phyloP scores from a whole-genome alignment of 768 basidiomycete species.

The Pulveroboletus ravenelii region DNA sequence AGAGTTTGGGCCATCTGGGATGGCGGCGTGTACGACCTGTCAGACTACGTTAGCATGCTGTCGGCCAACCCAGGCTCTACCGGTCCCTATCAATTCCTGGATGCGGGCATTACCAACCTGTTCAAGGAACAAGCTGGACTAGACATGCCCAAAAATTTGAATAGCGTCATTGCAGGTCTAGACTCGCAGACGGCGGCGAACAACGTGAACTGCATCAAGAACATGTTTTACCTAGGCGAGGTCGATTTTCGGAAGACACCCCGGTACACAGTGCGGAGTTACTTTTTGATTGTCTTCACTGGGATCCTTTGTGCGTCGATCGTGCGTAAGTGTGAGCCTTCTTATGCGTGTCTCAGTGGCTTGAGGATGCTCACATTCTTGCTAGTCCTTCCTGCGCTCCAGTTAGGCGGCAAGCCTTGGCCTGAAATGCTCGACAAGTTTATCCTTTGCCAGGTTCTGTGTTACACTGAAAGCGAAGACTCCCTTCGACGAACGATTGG shows the following conservation, averaged over 20 bases:
- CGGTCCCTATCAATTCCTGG: constrained; percentile 59
- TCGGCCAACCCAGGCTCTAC: constrained; percentile 43
- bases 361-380: constrained; percentile 6
- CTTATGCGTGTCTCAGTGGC: not conserved
- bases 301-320: constrained; percentile 76
- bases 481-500: constrained; percentile 89
- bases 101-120: constrained; percentile 54
- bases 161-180: constrained; percentile 53
- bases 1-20: constrained; percentile 86
- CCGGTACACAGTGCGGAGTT: constrained; percentile 82
- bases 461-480: constrained; percentile 96
- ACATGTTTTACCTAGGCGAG: constrained; percentile 70
- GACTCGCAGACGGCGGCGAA: constrained; percentile 39
- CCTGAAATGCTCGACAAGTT: constrained; percentile 95
- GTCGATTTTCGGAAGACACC: constrained; percentile 75
- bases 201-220: constrained; percentile 70
- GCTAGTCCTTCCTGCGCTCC: constrained; percentile 84
- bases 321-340: constrained; percentile 74
- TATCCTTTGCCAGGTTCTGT: constrained; percentile 87
- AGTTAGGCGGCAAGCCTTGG: constrained; percentile 71
- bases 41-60: constrained; percentile 81
- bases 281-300: constrained; percentile 71
- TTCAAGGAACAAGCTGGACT: constrained; percentile 82
- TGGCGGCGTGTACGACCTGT: constrained; percentile 71
- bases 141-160: constrained; percentile 70